A percentile compares a stretch with the other conserved stretches of the same genome.
These are phyloP conservation scores for Sclerotinia spermophila DNA, from an alignment of 2,329 filamentous ascomycete species.

Conservation along the genomic window DNA sequence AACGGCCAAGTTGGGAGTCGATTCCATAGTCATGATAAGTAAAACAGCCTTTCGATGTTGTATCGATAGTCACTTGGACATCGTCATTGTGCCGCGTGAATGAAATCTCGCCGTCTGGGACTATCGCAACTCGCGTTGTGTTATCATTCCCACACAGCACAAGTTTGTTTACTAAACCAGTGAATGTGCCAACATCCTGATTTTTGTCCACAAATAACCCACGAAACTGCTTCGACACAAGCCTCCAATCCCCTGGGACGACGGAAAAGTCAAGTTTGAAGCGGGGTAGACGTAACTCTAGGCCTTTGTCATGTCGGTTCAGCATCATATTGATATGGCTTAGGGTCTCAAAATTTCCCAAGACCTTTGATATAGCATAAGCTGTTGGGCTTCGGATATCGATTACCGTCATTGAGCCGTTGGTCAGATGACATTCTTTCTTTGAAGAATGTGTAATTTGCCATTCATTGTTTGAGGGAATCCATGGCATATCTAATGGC, in stretches of 20 bases:
- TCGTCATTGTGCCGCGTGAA: slow-evolving; percentile 31
- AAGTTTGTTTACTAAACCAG: slow-evolving; percentile 49
- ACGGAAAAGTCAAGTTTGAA: slow-evolving; percentile 48
- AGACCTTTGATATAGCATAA: slow-evolving; percentile 33
- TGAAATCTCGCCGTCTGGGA: slow-evolving; percentile 15
- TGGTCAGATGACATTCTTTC: slow-evolving; percentile 23
- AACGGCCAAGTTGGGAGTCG: slow-evolving; percentile 46
- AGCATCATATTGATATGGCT: slow-evolving; percentile 39
- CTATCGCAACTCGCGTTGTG: slow-evolving; percentile 42
- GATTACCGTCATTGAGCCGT: slow-evolving; percentile 33
- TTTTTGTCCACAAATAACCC: slow-evolving; percentile 47
- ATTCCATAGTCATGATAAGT: slow-evolving; percentile 46
- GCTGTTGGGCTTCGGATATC: slow-evolving; percentile 40
- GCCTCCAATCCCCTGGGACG: slow-evolving; percentile 20
- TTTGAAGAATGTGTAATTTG: slow-evolving; percentile 15
- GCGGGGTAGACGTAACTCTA: slow-evolving; percentile 46
- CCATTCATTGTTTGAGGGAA: slow-evolving; percentile 32
- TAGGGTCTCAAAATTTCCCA: slow-evolving; percentile 40
- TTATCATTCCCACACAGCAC: slow-evolving; percentile 39
- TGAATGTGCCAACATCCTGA: slow-evolving; percentile 47
- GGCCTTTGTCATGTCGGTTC: slow-evolving; percentile 2
- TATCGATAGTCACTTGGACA: slow-evolving; percentile 39
- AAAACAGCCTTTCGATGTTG: background rate
- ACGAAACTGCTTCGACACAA: slow-evolving; percentile 49
- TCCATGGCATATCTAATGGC: slow-evolving; percentile 33